These are phyloP conservation scores for Geranium rotundifolium DNA, from an alignment of 345 rosid species.

Conservation along the genomic window DNA sequence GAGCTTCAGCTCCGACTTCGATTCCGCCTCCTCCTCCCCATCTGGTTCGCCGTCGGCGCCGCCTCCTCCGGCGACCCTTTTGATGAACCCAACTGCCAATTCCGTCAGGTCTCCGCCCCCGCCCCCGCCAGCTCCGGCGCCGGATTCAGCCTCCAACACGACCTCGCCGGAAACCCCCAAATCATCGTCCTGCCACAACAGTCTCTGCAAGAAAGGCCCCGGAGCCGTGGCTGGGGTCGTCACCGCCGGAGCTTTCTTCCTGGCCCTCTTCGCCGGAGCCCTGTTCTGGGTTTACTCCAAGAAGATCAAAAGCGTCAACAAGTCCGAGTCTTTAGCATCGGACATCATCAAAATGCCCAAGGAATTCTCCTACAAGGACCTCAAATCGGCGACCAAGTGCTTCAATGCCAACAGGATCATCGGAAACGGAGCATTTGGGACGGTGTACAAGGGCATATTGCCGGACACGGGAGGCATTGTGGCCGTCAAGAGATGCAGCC, in stretches of 20 bases:
- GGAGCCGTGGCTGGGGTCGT: constrained; percentile 97
- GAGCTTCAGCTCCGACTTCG: constrained; percentile 77
- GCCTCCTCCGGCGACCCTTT: constrained; percentile 54
- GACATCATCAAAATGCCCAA: constrained; percentile 80
- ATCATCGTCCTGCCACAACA: constrained; percentile 62
- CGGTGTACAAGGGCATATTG: constrained; percentile 76
- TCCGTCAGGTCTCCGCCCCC: constrained; percentile 54
- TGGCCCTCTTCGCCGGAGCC: constrained; percentile 64
- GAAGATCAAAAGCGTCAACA: constrained; percentile 34
- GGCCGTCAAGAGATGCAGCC: constrained; percentile 89
- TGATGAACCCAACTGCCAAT: constrained; percentile 64
- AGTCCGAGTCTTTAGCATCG: constrained; percentile 54
- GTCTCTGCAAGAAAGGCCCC: constrained; percentile 71
- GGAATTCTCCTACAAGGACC: constrained; percentile 82
- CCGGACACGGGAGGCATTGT: constrained; percentile 58
- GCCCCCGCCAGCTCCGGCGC: constrained; percentile 36
- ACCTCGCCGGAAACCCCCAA: constrained; percentile 23
- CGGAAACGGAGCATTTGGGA: constrained; percentile 93
- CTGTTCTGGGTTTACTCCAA: constrained; percentile 67
- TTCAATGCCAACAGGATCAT: constrained; percentile 60
- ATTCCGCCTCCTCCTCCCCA: constrained; percentile 13
- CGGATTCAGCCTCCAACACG: constrained; percentile 15
- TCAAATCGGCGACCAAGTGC: constrained; percentile 65
- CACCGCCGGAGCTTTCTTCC: constrained; percentile 81
- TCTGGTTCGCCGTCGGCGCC: constrained; percentile 49